These are phyloP conservation scores for Hymenoscyphus albidus DNA, from an alignment of 2,329 filamentous ascomycete genomes.

Conservation along the genomic window DNA sequence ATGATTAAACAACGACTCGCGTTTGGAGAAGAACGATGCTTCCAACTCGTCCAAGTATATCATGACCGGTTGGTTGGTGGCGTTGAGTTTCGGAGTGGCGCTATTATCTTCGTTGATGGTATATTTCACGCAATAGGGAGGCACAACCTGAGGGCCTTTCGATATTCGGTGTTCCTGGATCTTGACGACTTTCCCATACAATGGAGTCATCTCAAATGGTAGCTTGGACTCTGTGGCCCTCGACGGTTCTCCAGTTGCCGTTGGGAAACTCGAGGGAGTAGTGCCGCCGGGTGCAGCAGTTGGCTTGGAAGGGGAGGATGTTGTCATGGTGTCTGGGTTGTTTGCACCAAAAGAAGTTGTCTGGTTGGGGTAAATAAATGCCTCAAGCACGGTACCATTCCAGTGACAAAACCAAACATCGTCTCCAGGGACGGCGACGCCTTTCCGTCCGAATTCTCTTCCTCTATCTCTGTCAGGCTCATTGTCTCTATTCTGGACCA, in stretches of 20 bases:
- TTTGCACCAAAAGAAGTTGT: slow-evolving; percentile 33
- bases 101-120: slow-evolving; percentile 50
- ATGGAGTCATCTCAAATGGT: slow-evolving; percentile 25
- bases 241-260: slow-evolving; percentile 21
- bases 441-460: slow-evolving; percentile 19
- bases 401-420: slow-evolving; percentile 67
- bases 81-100: slow-evolving; percentile 23
- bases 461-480: neutral
- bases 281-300: slow-evolving; percentile 6
- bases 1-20: neutral
- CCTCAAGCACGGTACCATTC: slow-evolving; percentile 64
- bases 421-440: slow-evolving; percentile 49
- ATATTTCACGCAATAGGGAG: slow-evolving; percentile 64
- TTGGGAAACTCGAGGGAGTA: slow-evolving; percentile 28
- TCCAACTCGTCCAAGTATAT: slow-evolving; percentile 32
- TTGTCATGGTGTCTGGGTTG: slow-evolving; percentile 4
- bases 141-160: slow-evolving; percentile 30
- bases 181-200: slow-evolving; percentile 58
- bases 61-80: slow-evolving; percentile 24
- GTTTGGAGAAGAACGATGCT: slow-evolving; percentile 19
- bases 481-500: slow-evolving; percentile 9
- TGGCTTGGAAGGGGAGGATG: slow-evolving; percentile 10
- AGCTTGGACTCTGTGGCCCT: slow-evolving; percentile 15
- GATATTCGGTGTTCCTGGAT: slow-evolving; percentile 57
- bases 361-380: slow-evolving; percentile 59